Conservation (phyloP, 164 flowering plant genomes). For the Umbilicus rupestris region DNA sequence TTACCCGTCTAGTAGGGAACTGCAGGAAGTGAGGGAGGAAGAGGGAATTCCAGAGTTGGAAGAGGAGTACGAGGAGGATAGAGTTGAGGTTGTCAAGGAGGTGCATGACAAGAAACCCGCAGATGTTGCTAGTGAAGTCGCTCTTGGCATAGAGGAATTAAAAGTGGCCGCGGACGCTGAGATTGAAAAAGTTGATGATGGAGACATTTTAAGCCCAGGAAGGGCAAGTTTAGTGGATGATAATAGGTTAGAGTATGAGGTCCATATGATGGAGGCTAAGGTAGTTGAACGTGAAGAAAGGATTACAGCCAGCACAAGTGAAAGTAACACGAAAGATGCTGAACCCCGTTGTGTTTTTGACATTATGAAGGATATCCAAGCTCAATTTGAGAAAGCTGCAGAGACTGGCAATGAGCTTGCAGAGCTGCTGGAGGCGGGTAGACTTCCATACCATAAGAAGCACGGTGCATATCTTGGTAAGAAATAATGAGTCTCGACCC, state of each 20-base stretch:
- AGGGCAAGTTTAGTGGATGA: constrained; percentile 36
- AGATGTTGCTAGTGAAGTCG: constrained; percentile 20
- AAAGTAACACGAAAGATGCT: constrained; percentile 22
- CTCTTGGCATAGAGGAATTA: constrained; percentile 12
- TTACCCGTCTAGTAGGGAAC: constrained; percentile 64
- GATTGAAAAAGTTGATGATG: constrained; percentile 15
- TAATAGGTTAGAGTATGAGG: constrained; percentile 50
- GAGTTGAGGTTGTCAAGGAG: constrained; percentile 72
- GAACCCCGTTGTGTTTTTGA: constrained; percentile 36
- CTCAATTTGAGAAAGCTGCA: constrained; percentile 67
- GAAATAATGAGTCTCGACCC: background rate
- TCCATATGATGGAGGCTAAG: constrained; percentile 69
- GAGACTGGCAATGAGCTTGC: constrained; percentile 67
- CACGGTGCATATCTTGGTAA: constrained; percentile 50
- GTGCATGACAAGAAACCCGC: constrained; percentile 53
- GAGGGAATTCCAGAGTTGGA: constrained; percentile 99
- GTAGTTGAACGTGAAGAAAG: constrained; percentile 41
- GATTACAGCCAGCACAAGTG: constrained; percentile 29
- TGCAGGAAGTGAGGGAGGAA: constrained; percentile 81
- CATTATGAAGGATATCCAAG: constrained; percentile 54
- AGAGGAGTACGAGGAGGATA: constrained; percentile 45
- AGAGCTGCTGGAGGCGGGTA: constrained; percentile 77
- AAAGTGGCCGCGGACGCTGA: constrained; percentile 14
- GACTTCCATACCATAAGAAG: constrained; percentile 52
- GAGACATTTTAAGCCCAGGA: constrained; percentile 26